Conservation (phyloP, 768 basidiomycete species). For the Collybia sp. region DNA sequence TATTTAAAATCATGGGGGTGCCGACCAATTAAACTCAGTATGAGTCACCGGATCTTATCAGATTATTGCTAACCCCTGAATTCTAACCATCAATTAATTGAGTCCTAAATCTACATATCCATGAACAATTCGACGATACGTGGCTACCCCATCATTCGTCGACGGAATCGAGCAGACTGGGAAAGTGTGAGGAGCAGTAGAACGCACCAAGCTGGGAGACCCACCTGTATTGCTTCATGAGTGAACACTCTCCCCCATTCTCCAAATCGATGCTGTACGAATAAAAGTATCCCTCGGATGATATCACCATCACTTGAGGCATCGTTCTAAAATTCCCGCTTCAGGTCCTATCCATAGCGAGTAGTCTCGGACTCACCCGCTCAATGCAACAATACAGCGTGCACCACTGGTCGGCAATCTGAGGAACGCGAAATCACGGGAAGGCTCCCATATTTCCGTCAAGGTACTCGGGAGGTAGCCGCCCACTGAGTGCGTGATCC, state of each 20-base stretch:
- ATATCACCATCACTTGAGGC: conserved; percentile 96
- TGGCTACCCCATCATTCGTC: conserved; percentile 16
- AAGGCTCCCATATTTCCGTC: conserved; percentile 96
- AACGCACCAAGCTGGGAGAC: conserved; percentile 9
- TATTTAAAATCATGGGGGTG: too few relatives aligned
- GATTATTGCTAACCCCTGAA: not conserved
- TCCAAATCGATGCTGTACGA: conserved; percentile 95
- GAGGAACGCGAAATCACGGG: conserved; percentile 89
- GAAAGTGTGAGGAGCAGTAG: not conserved
- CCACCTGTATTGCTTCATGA: conserved; percentile 91
- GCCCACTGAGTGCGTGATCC: conserved; percentile 72
- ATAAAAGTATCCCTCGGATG: conserved; percentile 94
- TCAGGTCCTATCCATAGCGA: not conserved
- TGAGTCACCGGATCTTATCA: too few relatives aligned
- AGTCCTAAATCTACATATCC: too few relatives aligned
- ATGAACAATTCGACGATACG: too few relatives aligned
- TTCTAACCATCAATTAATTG: not conserved
- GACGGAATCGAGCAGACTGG: conserved; percentile 28
- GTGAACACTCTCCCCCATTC: conserved; percentile 89
- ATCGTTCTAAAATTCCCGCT: conserved; percentile 53
- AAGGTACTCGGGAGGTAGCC: conserved; percentile 85
- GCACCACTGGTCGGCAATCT: conserved; percentile 76
- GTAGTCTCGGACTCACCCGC: conserved; percentile 55
- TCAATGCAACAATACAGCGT: conserved; percentile 84
- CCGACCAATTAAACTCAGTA: too few relatives aligned